A percentile compares a stretch with the other conserved stretches of the same genome.
phyloP scores from a whole-genome alignment of 1,284 basidiomycete genomes.

The Naganishia albida region DNA sequence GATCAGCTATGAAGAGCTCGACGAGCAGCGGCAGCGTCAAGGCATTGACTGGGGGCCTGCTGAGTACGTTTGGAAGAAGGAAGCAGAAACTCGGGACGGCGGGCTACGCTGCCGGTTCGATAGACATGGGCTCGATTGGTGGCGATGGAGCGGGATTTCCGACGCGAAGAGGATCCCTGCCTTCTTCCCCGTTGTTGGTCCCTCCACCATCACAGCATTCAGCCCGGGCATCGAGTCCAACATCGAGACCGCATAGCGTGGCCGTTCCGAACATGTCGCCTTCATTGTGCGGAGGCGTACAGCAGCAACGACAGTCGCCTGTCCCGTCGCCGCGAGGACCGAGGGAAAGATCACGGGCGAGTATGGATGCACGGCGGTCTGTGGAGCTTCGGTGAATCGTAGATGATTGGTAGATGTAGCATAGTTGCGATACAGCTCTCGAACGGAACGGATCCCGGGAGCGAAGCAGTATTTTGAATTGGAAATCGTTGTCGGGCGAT shows the following conservation, averaged over 20 bases:
- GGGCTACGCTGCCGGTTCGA: neutral
- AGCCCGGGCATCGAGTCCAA: neutral
- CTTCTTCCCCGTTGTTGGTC: neutral
- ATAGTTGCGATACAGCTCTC: neutral
- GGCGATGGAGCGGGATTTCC: neutral
- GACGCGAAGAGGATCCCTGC: neutral
- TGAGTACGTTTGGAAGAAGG: slow-evolving; percentile 9
- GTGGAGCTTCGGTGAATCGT: slow-evolving; percentile 3
- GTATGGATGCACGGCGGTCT: slow-evolving; percentile 4
- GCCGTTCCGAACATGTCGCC: neutral
- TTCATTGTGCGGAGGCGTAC: neutral
- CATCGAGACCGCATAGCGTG: neutral
- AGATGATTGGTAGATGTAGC: neutral
- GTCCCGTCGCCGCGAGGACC: slow-evolving; percentile 4
- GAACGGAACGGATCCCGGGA: neutral
- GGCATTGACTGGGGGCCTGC: neutral
- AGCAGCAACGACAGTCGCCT: neutral
- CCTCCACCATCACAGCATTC: neutral
- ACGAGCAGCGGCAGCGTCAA: slow-evolving; percentile 23
- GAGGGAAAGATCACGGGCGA: slow-evolving; percentile 4
- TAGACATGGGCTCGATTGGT: neutral
- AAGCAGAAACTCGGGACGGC: slow-evolving; percentile 4
- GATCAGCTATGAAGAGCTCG: slow-evolving; percentile 4
- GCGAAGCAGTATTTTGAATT: neutral
- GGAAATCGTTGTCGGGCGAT: slow-evolving; percentile 1